phyloP scores from a whole-genome alignment of 2,329 filamentous ascomycete species.

The Leptodontidium sp. region DNA sequence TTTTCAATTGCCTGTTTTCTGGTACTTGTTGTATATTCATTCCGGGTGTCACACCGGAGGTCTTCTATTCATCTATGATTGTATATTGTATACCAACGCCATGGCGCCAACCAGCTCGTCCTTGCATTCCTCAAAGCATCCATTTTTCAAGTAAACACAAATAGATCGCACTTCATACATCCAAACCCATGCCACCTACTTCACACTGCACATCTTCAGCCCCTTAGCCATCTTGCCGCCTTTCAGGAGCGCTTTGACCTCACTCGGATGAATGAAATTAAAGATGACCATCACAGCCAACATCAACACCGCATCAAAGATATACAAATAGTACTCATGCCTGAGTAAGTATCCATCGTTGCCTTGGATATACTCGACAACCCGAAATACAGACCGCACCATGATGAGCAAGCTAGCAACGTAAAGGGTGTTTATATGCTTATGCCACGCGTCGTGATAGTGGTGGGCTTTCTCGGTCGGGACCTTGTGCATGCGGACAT shows the following conservation, averaged over 20 bases:
- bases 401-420: slow-evolving; percentile 54
- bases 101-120: not conserved
- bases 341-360: slow-evolving; percentile 53
- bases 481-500: slow-evolving; percentile 25
- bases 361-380: slow-evolving; percentile 57
- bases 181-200: not conserved
- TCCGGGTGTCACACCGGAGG: not conserved
- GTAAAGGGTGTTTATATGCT: slow-evolving; percentile 53
- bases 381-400: slow-evolving; percentile 56
- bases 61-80: not conserved
- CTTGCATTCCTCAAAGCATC: not conserved
- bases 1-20: too few species aligned
- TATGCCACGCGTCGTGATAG: slow-evolving; percentile 37
- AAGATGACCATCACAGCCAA: slow-evolving; percentile 49
- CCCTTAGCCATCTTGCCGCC: not conserved
- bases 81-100: not conserved
- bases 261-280: slow-evolving; percentile 49
- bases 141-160: too few species aligned
- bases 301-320: slow-evolving; percentile 57
- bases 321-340: slow-evolving; percentile 55
- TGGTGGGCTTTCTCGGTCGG: slow-evolving; percentile 25
- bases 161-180: not conserved
- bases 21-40: too few species aligned
- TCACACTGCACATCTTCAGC: not conserved
- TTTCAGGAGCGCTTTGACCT: slow-evolving; percentile 28